Evolutionary conservation across 805 yeast genomes (phyloP), one percentile per base, ranked within the genome.

Genomic region (Kodamaea lidongshanica): DNA sequence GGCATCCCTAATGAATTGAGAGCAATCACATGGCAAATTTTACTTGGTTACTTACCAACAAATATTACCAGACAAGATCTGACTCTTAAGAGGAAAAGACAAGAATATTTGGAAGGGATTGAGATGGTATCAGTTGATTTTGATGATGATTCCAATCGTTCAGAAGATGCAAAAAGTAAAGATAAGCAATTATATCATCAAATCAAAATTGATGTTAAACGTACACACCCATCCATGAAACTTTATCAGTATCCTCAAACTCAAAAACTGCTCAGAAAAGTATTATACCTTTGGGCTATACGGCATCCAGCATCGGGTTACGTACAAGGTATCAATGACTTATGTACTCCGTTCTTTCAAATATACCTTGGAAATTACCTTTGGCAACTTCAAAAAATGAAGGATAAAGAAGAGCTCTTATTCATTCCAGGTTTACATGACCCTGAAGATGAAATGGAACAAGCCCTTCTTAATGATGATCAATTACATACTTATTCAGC

Each of bases 281-380:
- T 92, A 7, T 60, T 89, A 32, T 89, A 87, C 48, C 62, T 89
- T 19, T 89, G 98, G 98, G 94, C 97, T 0, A 77, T 89, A 15
- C 70, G 97, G 42, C 97, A 92, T 52, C 97, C 98, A 1, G 96
- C 97, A 5, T 79, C 92, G 49, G 98, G 98, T 10, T 89, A 89
- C 54, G 98, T 89, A 12, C 98, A 89, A 61, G 98, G 98, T 16
- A 89, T 89, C 30, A 89, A 89, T 54, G 98, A 89, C 58, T 66
- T 89, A 28, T 85, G 79, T 10, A 89, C 96, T 2, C 97, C 98
- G 3, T 85, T 92, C 51, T 87, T 72, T 55, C 95, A 89, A 56
- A 79, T 87, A 0, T 89, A 89, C 46, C 54, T 92, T 27, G 66
- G 77, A 3, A 76, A 77, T 35, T 87, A 88, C 53, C 26, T 64